phyloP scores from a whole-genome alignment of 2,329 filamentous ascomycete genomes.

The Myriosclerotinia curreyana region DNA sequence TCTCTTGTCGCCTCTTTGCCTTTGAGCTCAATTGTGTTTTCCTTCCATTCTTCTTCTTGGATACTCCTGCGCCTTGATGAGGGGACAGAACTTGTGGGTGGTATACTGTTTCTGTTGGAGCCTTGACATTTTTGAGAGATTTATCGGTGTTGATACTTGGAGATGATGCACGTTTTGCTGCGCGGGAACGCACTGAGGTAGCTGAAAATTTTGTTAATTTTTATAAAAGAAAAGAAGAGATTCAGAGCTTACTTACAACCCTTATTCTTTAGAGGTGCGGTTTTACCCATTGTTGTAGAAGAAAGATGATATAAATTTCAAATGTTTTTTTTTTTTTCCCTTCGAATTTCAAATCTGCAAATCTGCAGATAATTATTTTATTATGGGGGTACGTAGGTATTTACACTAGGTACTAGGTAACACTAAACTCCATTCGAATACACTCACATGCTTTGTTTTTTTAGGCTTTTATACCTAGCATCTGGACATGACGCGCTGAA shows the following conservation, averaged over 20 bases:
- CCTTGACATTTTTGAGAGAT: slow-evolving; percentile 59
- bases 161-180: slow-evolving; percentile 68
- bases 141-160: slow-evolving; percentile 70
- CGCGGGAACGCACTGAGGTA: slow-evolving; percentile 68
- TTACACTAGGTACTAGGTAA: too few species aligned
- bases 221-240: not conserved
- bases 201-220: slow-evolving; percentile 23
- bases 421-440: too few species aligned
- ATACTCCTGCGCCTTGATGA: slow-evolving; percentile 63
- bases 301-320: not conserved
- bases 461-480: too few species aligned
- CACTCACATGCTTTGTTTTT: too few species aligned
- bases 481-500: too few species aligned
- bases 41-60: slow-evolving; percentile 62
- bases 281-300: slow-evolving; percentile 38
- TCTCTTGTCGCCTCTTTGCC: slow-evolving; percentile 55
- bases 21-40: slow-evolving; percentile 54
- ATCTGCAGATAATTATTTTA: slow-evolving; percentile 11
- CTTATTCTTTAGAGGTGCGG: slow-evolving; percentile 38
- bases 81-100: slow-evolving; percentile 65
- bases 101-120: slow-evolving; percentile 49
- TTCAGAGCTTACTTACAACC: slow-evolving; percentile 27
- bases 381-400: too few species aligned
- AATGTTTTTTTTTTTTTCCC: not conserved
- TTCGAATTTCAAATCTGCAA: not conserved